Base-by-base conservation (phyloP, 768 basidiomycete species). In the Coprinopsis cinerea region DNA sequence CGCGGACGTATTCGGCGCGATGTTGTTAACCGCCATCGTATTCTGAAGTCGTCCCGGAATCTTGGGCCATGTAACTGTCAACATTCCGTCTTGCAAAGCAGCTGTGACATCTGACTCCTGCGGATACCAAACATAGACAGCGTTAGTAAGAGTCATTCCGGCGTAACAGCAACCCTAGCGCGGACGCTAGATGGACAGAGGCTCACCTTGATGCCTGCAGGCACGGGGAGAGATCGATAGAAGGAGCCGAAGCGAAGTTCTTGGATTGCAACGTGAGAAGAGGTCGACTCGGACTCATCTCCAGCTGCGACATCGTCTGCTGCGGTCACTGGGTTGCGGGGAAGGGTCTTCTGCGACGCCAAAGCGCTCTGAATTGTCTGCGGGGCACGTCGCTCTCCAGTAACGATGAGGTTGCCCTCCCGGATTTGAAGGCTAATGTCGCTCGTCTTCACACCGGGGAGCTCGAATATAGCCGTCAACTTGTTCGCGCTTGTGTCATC, bases 201-300 rank as follows among this genome's bases (percentile, higher is more conserved):
- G 56, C 63, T 58, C 50, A 72, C 76, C 63, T 69, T 67, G 15
- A 66, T 64, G 17, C 69, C 70, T 2, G 56, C 46, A 7, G 73
- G 72, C 14, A 77, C 50, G 18, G 55, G 61, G 9, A 77, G 55
- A 4, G 61, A 57, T 10, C 74, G 67, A 7, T 62, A 61, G 53
- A 77, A 77, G n/a, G 55, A 52, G 4, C 76, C 76, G 47, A 69
- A 75, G 9, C 74, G 66, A 15, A 77, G 55, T 41, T 77, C 76
- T 13, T 70, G 64, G 7, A 63, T 43, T 9, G 62, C 60, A 25
- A 55, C 57, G 20, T 20, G 32, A 39, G 17, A 4, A 11, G 49
- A 11, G 26, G 49, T 28, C 14, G 40, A 35, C 24, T 36, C 28
- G 30, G 36, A 30, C 5, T 44, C 53, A 51, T 51, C n/a, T 58